phyloP scores from a whole-genome alignment of 2,329 filamentous ascomycete species.

The Colletotrichum theobromicola region DNA sequence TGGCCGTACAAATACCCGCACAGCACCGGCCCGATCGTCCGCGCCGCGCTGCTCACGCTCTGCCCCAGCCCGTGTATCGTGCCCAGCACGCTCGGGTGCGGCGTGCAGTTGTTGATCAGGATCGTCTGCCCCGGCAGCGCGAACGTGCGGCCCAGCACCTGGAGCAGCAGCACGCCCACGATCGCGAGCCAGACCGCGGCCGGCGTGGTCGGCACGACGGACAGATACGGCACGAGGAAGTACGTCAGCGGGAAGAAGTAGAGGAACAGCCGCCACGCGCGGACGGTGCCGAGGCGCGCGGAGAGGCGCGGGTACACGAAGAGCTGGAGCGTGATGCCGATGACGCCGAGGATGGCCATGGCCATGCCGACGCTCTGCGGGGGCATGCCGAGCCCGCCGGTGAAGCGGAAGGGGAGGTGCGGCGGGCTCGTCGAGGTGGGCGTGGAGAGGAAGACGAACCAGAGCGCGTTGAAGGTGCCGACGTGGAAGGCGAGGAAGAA shows the following conservation, averaged over 20 bases:
- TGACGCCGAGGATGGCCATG: conserved; percentile 76
- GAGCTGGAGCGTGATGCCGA: conserved; percentile 78
- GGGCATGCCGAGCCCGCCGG: conserved; percentile 77
- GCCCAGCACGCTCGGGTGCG: conserved; percentile 52
- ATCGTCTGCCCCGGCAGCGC: conserved; percentile 52
- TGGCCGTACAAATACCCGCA: conserved; percentile 66
- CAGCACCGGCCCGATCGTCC: conserved; percentile 65
- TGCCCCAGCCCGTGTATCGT: conserved; percentile 59
- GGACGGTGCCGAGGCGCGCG: conserved; percentile 68
- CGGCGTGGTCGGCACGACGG: conserved; percentile 65
- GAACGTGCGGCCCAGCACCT: conserved; percentile 73
- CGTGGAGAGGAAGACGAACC: conserved; percentile 78
- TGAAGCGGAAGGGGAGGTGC: conserved; percentile 65
- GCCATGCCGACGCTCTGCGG: conserved; percentile 76
- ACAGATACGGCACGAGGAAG: conserved; percentile 71
- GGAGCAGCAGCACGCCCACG: conserved; percentile 63
- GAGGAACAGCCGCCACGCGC: conserved; percentile 71
- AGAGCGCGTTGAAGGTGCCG: conserved; percentile 77
- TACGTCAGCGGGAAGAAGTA: conserved; percentile 76
- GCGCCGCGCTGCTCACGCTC: conserved; percentile 61
- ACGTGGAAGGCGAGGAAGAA: conserved; percentile 76
- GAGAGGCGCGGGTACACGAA: conserved; percentile 74
- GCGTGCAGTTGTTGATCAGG: conserved; percentile 53
- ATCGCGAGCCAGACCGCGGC: conserved; percentile 69
- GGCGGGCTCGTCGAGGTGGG: conserved; percentile 43